Base-by-base conservation (phyloP, 441 rosid genomes). In the Gossypium aridum region DNA sequence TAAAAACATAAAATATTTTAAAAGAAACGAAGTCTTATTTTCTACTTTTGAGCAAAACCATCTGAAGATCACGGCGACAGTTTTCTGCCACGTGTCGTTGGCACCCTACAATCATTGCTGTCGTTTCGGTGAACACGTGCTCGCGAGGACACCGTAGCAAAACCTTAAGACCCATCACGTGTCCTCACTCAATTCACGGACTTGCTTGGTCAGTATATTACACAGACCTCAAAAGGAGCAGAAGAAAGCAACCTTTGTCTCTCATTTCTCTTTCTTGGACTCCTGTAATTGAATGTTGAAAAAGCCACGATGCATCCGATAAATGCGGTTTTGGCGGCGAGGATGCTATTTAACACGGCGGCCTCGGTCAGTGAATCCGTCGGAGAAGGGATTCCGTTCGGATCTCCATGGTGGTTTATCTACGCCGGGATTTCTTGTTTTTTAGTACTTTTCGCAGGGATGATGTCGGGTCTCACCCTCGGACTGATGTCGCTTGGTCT, bases 401-500 rank as follows among this genome's bases (percentile, higher is more conserved):
- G 94, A 65, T 79, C 89, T 19, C 49, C 83, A 1, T 55, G 68
- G 85, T 94, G 90, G 91, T 83, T 87, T 73, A 64, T 80, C 20
- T 89, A 91, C 83, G 92, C 85, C 1, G 94, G 89, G 8, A 17
- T 92, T 47, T 94, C 94, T 63, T 89, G 76, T 77, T 72, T 78
- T n/a, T 78, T 76, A 23, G 82, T 83, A 2, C 56, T 80, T 43
- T 94, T 94, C 84, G 97, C 96, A 7, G 97, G 99, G 0, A 89
- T 93, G 39, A 89, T 92, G 98, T 92, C 96, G 6, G 97, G 97
- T 45, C 95, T 94, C 28, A 94, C 98, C 14, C 76, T 94, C 20
- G 98, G 97, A 1, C 81, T 94, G 69, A 94, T 94, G 98, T 94
- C 98, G 43, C 78, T 92, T 8, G 92, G 97, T 60, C 92, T 89